phyloP scores from a whole-genome alignment of 1,284 basidiomycete genomes.

The Rhodofomes roseus region DNA sequence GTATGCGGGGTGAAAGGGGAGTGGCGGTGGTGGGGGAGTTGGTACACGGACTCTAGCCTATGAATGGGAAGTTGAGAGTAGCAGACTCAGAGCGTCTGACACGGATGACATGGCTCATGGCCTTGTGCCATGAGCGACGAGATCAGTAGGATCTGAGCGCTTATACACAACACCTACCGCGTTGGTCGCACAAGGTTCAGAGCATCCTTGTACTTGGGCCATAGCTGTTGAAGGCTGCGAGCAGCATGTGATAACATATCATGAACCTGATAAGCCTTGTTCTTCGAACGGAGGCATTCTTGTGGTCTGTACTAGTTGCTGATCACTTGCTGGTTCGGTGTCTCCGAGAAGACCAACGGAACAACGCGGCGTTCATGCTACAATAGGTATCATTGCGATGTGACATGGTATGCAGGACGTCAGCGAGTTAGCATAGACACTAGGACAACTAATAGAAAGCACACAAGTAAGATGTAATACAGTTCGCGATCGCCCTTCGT shows the following conservation, averaged over 20 bases:
- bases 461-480: neutral
- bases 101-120: no score
- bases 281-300: neutral
- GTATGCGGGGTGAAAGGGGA: no score
- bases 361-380: neutral
- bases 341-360: neutral
- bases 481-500: neutral
- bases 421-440: neutral
- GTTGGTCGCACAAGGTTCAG: neutral
- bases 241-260: no score
- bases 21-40: no score
- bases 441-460: neutral
- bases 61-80: no score
- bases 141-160: neutral
- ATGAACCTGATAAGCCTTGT: neutral
- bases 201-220: neutral
- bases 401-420: neutral
- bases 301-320: neutral
- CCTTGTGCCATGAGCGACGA: neutral
- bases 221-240: neutral
- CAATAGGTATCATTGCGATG: neutral
- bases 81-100: no score
- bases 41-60: no score
- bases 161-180: neutral
- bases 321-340: neutral